Evolutionary conservation across 305 asterid genomes (phyloP).

Genomic region (Ilex paraguariensis): DNA sequence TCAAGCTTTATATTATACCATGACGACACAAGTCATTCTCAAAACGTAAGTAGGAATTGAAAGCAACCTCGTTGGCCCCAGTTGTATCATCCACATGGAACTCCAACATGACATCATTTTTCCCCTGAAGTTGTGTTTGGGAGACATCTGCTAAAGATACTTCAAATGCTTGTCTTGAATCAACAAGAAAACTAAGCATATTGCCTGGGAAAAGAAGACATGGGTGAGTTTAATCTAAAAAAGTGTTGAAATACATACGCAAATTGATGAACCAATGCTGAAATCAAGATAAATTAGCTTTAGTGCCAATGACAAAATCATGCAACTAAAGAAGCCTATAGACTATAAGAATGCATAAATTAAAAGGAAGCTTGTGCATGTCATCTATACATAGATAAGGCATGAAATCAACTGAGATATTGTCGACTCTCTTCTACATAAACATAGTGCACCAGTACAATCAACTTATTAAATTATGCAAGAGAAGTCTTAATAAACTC

Average conservation of each 20-base stretch:
- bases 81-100: conserved; percentile 96
- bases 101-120: conserved; percentile 92
- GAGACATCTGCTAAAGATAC: conserved; percentile 94
- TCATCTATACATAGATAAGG: too few species aligned
- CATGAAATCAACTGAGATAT: too few species aligned
- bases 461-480: background rate
- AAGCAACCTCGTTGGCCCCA: conserved; percentile 85
- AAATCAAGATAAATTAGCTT: too few species aligned
- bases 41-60: background rate
- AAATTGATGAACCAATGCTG: too few species aligned
- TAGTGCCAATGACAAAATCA: background rate
- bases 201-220: conserved; percentile 54
- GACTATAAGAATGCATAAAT: too few species aligned
- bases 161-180: conserved; percentile 90
- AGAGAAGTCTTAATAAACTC: background rate
- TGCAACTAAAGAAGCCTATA: too few species aligned
- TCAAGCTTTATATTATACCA: background rate
- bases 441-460: too few species aligned
- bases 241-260: too few species aligned
- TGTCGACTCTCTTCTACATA: too few species aligned
- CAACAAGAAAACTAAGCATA: conserved; percentile 77
- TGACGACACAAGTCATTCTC: background rate
- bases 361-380: too few species aligned
- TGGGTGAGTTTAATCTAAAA: background rate
- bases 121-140: conserved; percentile 97